Evolutionary conservation across 495 filamentous ascomycete species (phyloP).

Genomic region (Neurospora cerealis): DNA sequence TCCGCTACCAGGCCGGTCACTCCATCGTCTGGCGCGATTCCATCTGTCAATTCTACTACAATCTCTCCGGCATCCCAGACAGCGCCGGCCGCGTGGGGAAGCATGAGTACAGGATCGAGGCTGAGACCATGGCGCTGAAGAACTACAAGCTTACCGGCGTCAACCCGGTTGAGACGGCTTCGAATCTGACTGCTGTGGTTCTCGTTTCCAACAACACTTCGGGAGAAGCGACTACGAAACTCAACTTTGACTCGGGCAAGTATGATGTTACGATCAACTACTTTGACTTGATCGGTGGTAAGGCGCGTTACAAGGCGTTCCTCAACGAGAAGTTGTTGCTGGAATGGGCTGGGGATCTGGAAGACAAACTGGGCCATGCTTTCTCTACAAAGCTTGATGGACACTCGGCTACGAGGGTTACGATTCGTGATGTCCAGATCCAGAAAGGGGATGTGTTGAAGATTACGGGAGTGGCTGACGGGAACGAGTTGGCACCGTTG

Average conservation of each 20-base stretch:
- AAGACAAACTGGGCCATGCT: constrained; percentile 46
- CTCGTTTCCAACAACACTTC: constrained; percentile 31
- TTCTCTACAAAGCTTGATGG: constrained; percentile 49
- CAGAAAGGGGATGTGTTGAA: constrained; percentile 46
- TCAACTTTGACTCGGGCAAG: constrained; percentile 40
- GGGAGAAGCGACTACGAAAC: constrained; percentile 37
- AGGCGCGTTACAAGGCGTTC: constrained; percentile 37
- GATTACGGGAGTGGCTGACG: constrained; percentile 49
- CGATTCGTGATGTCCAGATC: constrained; percentile 42
- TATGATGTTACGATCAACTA: constrained; percentile 60
- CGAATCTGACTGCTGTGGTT: constrained; percentile 19
- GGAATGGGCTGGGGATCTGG: constrained; percentile 47
- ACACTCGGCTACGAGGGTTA: constrained; percentile 52
- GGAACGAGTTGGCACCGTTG: constrained; percentile 50
- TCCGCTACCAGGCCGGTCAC: constrained; percentile 59
- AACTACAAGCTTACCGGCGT: constrained; percentile 43
- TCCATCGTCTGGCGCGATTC: constrained; percentile 60
- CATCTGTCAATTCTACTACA: constrained; percentile 50
- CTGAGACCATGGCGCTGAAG: constrained; percentile 49
- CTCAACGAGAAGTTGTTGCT: constrained; percentile 44
- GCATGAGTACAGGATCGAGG: constrained; percentile 55
- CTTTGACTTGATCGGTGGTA: constrained; percentile 50
- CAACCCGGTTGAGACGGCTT: constrained; percentile 46
- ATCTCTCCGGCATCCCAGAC: constrained; percentile 50
- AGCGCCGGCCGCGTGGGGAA: constrained; percentile 40